These are phyloP conservation scores for Pichia kudriavzevii DNA, from an alignment of 1,139 yeast species.

Conservation along the genomic window DNA sequence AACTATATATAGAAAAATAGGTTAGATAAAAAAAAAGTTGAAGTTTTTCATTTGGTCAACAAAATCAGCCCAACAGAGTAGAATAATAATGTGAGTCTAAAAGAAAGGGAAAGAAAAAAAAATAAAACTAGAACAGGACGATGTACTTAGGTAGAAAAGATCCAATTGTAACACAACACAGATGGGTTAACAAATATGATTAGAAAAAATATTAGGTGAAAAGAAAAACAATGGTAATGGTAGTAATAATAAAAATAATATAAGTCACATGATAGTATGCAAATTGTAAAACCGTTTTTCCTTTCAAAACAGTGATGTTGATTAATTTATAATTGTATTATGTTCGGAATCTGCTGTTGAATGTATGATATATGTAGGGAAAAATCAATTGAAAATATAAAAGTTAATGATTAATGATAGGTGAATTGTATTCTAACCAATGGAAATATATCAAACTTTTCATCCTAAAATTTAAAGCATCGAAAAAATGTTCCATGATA, in stretches of 20 bases:
- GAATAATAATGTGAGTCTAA: conserved; percentile 2
- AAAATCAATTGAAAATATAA: too few relatives aligned
- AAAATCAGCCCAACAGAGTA: conserved; percentile 1
- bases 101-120: background rate
- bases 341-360: too few relatives aligned
- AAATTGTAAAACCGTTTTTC: background rate
- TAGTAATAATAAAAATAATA: conserved; percentile 1
- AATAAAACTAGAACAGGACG: conserved; percentile 10
- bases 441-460: too few relatives aligned
- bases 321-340: too few relatives aligned
- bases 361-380: too few relatives aligned
- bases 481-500: too few relatives aligned
- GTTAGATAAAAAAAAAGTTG: background rate
- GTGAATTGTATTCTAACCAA: too few relatives aligned
- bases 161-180: conserved; percentile 13
- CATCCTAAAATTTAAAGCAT: too few relatives aligned
- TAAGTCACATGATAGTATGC: too few relatives aligned
- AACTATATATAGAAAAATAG: background rate
- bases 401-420: too few relatives aligned
- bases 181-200: conserved; percentile 7
- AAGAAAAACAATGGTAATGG: background rate
- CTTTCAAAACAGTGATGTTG: too few relatives aligned
- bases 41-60: background rate
- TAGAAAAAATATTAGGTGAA: background rate
- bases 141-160: conserved; percentile 15